Percentiles rank a stretch among this genome's conserved stretches.
phyloP scores from a whole-genome alignment of 2,329 filamentous ascomycete genomes.

The Trichoderma oligosporum region DNA sequence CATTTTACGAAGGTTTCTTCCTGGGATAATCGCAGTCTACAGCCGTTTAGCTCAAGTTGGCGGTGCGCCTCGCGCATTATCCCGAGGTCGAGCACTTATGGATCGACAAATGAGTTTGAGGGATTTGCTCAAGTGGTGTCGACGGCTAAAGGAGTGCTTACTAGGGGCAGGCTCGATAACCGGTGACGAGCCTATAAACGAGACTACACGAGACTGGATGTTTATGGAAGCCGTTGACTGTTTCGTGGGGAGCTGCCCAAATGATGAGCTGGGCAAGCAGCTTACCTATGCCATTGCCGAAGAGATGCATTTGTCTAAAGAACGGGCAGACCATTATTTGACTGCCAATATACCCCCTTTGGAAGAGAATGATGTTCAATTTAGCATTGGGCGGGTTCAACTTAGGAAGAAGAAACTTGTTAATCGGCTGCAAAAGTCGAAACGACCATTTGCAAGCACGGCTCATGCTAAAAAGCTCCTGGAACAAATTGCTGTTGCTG shows the following conservation, averaged over 20 bases:
- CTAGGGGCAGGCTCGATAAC: conserved; percentile 57
- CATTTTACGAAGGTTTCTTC: conserved; percentile 59
- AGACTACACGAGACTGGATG: conserved; percentile 72
- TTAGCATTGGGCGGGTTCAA: conserved; percentile 64
- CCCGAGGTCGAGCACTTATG: conserved; percentile 41
- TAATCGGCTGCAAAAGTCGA: conserved; percentile 49
- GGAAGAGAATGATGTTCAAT: conserved; percentile 53
- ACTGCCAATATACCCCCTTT: conserved; percentile 67
- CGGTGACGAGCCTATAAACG: conserved; percentile 66
- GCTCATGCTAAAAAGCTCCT: conserved; percentile 78
- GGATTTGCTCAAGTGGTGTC: conserved; percentile 90
- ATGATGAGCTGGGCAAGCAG: conserved; percentile 54
- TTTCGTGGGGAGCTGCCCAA: conserved; percentile 77
- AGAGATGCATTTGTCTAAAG: conserved; percentile 80
- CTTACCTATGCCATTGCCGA: conserved; percentile 73
- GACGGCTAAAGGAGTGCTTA: conserved; percentile 66
- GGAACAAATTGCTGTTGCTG: conserved; percentile 81
- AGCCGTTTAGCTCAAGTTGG: conserved; percentile 50
- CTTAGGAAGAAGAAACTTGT: conserved; percentile 55
- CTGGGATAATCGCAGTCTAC: conserved; percentile 58
- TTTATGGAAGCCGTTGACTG: conserved; percentile 93
- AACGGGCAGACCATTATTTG: conserved; percentile 75
- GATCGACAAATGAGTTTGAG: conserved; percentile 61
- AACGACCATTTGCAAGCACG: conserved; percentile 80
- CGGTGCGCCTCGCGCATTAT: conserved; percentile 39